Conservation (phyloP, 1,139 yeast genomes). For the Zygosaccharomyces sapae region DNA sequence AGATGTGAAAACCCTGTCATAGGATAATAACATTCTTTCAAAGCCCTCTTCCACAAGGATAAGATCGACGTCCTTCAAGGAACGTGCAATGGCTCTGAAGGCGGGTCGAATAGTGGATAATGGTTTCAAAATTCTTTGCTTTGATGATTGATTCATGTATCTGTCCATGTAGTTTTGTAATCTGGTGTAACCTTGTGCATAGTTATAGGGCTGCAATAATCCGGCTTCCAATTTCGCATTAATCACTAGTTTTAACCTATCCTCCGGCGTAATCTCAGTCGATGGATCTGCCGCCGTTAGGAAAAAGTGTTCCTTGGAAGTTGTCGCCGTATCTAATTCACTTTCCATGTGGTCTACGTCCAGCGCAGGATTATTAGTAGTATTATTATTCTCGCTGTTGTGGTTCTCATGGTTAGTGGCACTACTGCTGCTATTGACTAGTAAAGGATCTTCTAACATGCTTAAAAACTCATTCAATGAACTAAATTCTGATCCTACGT, state of each 20-base stretch:
- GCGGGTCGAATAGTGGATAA: constrained; percentile 87
- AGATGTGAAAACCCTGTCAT: constrained; percentile 91
- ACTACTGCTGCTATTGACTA: constrained; percentile 11
- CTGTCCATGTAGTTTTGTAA: constrained; percentile 89
- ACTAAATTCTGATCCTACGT: constrained; percentile 89
- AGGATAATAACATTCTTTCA: constrained; percentile 88
- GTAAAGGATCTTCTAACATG: constrained; percentile 81
- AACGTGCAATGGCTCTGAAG: constrained; percentile 86
- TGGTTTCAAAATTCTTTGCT: constrained; percentile 86
- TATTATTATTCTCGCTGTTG: constrained; percentile 1
- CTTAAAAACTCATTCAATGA: constrained; percentile 85
- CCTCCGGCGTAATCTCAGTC: constrained; percentile 91
- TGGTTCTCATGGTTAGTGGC: neutral
- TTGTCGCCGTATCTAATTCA: constrained; percentile 26
- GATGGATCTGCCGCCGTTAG: constrained; percentile 97
- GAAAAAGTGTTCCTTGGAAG: constrained; percentile 90
- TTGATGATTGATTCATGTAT: constrained; percentile 79
- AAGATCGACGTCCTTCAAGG: constrained; percentile 85
- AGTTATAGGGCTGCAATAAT: constrained; percentile 83
- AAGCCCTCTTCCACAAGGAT: constrained; percentile 91
- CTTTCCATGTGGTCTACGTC: constrained; percentile 1
- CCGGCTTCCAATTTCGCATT: constrained; percentile 96
- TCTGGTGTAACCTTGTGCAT: constrained; percentile 90
- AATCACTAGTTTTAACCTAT: constrained; percentile 88
- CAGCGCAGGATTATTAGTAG: constrained; percentile 13